Percentiles rank a stretch among this genome's conserved stretches.
phyloP scores from a whole-genome alignment of 176 grass and related monocot genomes.

The Raddia guianensis region DNA sequence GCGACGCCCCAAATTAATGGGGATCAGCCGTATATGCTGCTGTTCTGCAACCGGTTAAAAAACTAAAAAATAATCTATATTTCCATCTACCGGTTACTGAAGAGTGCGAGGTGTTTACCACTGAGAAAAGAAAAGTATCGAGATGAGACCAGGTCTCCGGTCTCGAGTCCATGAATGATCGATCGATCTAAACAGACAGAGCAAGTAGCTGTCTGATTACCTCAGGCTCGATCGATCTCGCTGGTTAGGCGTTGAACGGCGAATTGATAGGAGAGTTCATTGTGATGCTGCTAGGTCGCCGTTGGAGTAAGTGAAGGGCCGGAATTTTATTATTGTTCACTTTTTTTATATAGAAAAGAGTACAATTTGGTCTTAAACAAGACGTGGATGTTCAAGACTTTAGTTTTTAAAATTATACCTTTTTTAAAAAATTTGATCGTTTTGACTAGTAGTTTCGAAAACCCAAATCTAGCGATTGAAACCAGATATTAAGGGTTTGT shows the following conservation, averaged over 20 bases:
- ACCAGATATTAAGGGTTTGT: no score
- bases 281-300: not conserved
- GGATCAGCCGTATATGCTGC: not conserved
- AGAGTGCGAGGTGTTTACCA: not conserved
- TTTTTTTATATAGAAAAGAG: no score
- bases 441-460: no score
- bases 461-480: no score
- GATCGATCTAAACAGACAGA: not conserved
- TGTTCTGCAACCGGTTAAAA: not conserved
- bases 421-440: no score
- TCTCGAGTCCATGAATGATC: not conserved
- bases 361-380: no score
- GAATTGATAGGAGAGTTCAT: not conserved
- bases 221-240: not conserved
- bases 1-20: not conserved
- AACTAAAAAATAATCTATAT: no score
- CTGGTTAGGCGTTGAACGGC: not conserved
- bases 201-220: constrained; percentile 17
- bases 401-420: no score
- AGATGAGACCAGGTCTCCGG: not conserved
- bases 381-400: no score
- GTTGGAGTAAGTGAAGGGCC: constrained; percentile 25
- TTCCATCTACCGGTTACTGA: not conserved
- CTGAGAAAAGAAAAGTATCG: constrained; percentile 13
- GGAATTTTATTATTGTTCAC: not conserved